Base-by-base conservation (phyloP, 108 stramenopile genomes). In the Cyclostephanos invisitatus region DNA sequence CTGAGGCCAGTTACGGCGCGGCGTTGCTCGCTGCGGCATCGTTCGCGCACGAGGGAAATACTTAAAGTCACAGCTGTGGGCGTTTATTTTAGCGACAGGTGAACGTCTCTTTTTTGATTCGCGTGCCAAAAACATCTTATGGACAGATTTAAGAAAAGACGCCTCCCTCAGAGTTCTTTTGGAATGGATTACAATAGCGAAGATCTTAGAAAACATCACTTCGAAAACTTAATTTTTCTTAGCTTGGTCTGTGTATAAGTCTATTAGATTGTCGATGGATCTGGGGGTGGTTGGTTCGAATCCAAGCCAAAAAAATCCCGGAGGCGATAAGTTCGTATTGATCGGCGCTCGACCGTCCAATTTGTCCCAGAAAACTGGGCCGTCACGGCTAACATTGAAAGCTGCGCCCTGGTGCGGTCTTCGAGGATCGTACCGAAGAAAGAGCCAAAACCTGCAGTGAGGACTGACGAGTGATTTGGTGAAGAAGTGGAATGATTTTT, bases 1-100 rank as follows among this genome's bases (percentile, higher is more conserved):
- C 91, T 2, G 96, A 97, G 75, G 92, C 95, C 0, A 89, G 90
- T 47, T 97, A 82, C 70, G 96, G 96, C 17, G 94, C 91, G n/a
- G 96, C 96, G 0, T 55, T 97, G 28, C 80, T 97, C 20, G 95
- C 95, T 15, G 89, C 89, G 5, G 87, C 89, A 35, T 74, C 83
- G 2, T 84, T 86, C 72, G 69, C 44, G 14, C 44, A 46, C 44
- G 44, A 46, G 44, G 44, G 15, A 15, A 15, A 15, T 46, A 14
- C 44, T 46, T 46, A 46, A 15, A 14, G 11, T 17, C 15, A 14
- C 44, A 46, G 44, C 44, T 15, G 44, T 2, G 36, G 36, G 44
- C 44, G 1, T 15, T 46, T 15, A 15, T 17, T 46, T 46, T 15
- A 17, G 17, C 15, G 44, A 11, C 40, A 14, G 17, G 44, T 46